Percentiles rank a stretch among this genome's conserved stretches.
Evolutionary conservation across 2,329 filamentous ascomycete genomes (phyloP).

Genomic region (Penicillium sp.): DNA sequence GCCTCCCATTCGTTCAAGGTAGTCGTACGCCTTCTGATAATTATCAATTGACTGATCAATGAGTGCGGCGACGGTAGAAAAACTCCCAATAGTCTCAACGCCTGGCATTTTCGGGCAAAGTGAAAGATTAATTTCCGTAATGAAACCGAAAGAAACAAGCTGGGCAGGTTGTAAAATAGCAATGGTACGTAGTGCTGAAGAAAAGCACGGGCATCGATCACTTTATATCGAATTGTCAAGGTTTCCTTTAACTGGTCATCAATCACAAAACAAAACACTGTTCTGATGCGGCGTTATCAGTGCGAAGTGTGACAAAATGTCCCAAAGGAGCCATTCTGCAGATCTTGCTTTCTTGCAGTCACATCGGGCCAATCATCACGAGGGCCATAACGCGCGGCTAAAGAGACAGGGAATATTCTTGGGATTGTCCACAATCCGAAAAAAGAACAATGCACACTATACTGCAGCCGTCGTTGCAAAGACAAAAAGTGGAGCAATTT

Average conservation of each 20-base stretch:
- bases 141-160: not conserved
- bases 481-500: not conserved
- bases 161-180: not conserved
- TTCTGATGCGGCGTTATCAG: not conserved
- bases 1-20: not conserved
- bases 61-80: not conserved
- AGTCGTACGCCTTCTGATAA: not conserved
- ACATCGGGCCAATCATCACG: not conserved
- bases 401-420: not conserved
- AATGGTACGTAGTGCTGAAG: too few species aligned
- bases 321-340: not conserved
- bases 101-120: not conserved
- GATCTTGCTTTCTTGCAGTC: not conserved
- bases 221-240: too few species aligned
- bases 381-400: not conserved
- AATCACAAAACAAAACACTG: not conserved
- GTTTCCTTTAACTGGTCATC: not conserved
- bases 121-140: not conserved
- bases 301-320: conserved; percentile 1
- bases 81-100: not conserved
- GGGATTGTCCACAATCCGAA: not conserved
- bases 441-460: too few species aligned
- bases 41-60: not conserved
- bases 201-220: too few species aligned
- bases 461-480: not conserved